Conservation (phyloP, 352 stramenopile genomes). For the Hyaloperonospora brassicae region DNA sequence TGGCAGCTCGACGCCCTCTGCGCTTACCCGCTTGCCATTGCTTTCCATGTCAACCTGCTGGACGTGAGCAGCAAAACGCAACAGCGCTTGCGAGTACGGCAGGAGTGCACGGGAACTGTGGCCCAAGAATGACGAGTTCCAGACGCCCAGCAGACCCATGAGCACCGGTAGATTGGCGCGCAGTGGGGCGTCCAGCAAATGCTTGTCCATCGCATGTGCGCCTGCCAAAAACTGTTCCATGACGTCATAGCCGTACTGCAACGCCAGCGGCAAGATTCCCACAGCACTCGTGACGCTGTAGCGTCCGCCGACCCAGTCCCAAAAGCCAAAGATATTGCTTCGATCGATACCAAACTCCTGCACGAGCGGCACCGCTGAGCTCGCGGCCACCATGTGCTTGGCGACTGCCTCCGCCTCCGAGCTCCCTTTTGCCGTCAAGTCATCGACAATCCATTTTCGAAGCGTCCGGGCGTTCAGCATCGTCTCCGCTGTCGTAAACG, state of each 20-base stretch:
- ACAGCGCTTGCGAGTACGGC: constrained; percentile 90
- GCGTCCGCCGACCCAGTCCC: constrained; percentile 97
- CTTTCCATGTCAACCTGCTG: constrained; percentile 99
- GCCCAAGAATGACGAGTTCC: constrained; percentile 98
- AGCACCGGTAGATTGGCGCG: constrained; percentile 95
- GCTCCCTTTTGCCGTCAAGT: constrained; percentile 80
- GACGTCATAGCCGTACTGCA: constrained; percentile 94
- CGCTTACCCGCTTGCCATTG: constrained; percentile 96
- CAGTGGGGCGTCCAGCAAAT: constrained; percentile 92
- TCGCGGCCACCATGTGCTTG: constrained; percentile 93
- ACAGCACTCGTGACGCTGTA: constrained; percentile 97
- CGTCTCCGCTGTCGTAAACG: constrained; percentile 98
- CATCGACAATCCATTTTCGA: constrained; percentile 92
- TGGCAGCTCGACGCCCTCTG: constrained; percentile 89
- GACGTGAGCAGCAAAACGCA: constrained; percentile 95
- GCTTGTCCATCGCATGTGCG: constrained; percentile 95
- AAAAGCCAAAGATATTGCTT: constrained; percentile 97
- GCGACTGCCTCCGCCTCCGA: constrained; percentile 81
- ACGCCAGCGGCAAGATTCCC: constrained; percentile 91
- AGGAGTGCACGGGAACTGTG: constrained; percentile 89
- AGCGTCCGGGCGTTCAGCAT: constrained; percentile 97
- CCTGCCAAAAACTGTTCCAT: constrained; percentile 90
- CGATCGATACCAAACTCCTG: constrained; percentile 92
- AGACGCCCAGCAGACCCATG: constrained; percentile 94
- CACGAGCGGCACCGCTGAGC: constrained; percentile 66